Percentiles rank a stretch among this genome's conserved stretches.
phyloP scores from a whole-genome alignment of 1,139 yeast species.

The Yamadazyma jaroonii region DNA sequence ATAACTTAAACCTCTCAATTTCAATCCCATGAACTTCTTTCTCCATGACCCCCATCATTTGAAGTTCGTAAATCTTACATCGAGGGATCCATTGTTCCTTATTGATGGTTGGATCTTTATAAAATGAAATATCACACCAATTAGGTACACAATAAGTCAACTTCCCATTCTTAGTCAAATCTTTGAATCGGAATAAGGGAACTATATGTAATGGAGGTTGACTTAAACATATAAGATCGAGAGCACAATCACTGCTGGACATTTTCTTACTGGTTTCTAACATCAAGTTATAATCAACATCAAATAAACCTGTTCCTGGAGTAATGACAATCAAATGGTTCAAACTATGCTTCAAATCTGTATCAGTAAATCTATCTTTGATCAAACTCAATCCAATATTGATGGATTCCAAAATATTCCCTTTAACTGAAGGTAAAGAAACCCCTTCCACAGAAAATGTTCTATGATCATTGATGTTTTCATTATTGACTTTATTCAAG shows the following conservation, averaged over 20 bases:
- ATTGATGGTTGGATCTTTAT: constrained; percentile 53
- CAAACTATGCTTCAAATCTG: constrained; percentile 84
- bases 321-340: constrained; percentile 82
- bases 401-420: constrained; percentile 84
- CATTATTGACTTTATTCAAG: constrained; percentile 32
- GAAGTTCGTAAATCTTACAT: constrained; percentile 90
- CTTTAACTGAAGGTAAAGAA: constrained; percentile 82
- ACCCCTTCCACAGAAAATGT: constrained; percentile 47
- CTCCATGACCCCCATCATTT: constrained; percentile 98
- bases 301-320: constrained; percentile 92
- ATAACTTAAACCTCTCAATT: constrained; percentile 49
- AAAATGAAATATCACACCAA: constrained; percentile 92
- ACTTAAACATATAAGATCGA: constrained; percentile 84
- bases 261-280: constrained; percentile 74
- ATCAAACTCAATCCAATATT: constrained; percentile 78
- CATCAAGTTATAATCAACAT: constrained; percentile 80
- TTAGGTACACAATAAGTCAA: constrained; percentile 82
- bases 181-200: constrained; percentile 74
- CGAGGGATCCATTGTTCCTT: constrained; percentile 82
- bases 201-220: constrained; percentile 91
- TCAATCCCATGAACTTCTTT: constrained; percentile 70
- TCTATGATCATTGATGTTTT: constrained; percentile 8
- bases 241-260: constrained; percentile 74
- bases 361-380: constrained; percentile 77
- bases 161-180: constrained; percentile 32